Evolutionary conservation across 2,329 filamentous ascomycete species (phyloP), one percentile per base, ranked within the genome.

Genomic region (Cordyceps farinosa): DNA sequence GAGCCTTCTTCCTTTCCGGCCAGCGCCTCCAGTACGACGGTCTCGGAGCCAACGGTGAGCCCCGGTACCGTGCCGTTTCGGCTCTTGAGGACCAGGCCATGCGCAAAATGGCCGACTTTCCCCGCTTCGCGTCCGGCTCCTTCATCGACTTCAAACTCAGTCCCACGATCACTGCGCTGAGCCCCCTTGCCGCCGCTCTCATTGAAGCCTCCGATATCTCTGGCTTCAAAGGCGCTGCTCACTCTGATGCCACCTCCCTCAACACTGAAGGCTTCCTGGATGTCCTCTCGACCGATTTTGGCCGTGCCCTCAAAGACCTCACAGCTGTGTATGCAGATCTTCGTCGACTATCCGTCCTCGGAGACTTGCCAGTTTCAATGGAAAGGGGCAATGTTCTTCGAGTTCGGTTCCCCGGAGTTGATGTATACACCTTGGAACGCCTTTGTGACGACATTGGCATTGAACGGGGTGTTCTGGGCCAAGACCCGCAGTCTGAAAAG

Each of bases 1-100:
- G 95, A 61, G 93, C 92, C 13, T 97, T 99, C 77, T 89, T 91
- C 78, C 82, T 97, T n/a, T 92, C 90, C 0, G 95, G 95, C 0
- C 87, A 96, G 71, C 95, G 93, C 74, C 88, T 90, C 10, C 90
- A 90, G 64, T 97, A 93, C 70, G 90, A 97, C 73, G 94, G 94
- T 13, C 75, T 89, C 50, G 87, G 88, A 61, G 76, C 85, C 17
- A 86, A 83, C 11, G 93, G 93, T 51, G 87, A 93, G 76, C 90
- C 90, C 77, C 84, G 85, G 65, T 97, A 92, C 80, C 89, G 90
- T 71, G 79, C 86, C 36, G 86, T 97, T n/a, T 90, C 88, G 40
- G 80, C 82, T 11, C 77, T 92, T 3, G 90, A 95, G 72, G 86
- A 95, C 67, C 84, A 93, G 75, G 85, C 89, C 11, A 83, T 85